Percentiles rank a stretch among this genome's conserved stretches.
Evolutionary conservation across 2,329 filamentous ascomycete genomes (phyloP).

Genomic region (Fusarium sp.): DNA sequence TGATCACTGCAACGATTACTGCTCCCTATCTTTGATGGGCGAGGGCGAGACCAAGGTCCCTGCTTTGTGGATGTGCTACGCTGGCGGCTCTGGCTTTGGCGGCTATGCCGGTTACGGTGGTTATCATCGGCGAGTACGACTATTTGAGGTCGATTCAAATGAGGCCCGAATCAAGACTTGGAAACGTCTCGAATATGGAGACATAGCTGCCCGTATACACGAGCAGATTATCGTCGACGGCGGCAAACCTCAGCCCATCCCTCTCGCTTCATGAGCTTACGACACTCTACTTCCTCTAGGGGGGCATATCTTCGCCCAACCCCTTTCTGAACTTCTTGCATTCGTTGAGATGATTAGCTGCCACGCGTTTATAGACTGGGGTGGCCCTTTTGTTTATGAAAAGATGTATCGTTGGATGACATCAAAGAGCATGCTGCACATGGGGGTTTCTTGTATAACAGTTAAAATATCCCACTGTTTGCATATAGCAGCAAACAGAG

Average conservation of each 20-base stretch:
- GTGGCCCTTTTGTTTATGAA: constrained; percentile 22
- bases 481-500: constrained; percentile 10
- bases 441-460: constrained; percentile 34
- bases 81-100: constrained; percentile 89
- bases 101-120: constrained; percentile 93
- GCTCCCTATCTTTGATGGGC: constrained; percentile 71
- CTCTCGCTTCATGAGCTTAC: constrained; percentile 32
- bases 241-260: constrained; percentile 58
- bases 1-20: constrained; percentile 98
- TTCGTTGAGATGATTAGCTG: constrained; percentile 21
- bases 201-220: constrained; percentile 67
- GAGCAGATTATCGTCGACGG: constrained; percentile 76
- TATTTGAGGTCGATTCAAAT: constrained; percentile 96
- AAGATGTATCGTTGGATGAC: constrained; percentile 22
- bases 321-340: constrained; percentile 32
- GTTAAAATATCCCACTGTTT: constrained; percentile 24
- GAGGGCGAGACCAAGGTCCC: constrained; percentile 66
- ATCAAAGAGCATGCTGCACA: constrained; percentile 17
- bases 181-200: constrained; percentile 84
- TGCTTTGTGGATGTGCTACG: constrained; percentile 98
- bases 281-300: constrained; percentile 16
- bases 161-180: constrained; percentile 90
- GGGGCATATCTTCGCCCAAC: background rate
- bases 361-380: constrained; percentile 32
- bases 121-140: constrained; percentile 84